Evolutionary conservation across 306 rosid genomes (phyloP), one percentile per base, ranked within the genome.

Genomic region (Fagus sylvatica): DNA sequence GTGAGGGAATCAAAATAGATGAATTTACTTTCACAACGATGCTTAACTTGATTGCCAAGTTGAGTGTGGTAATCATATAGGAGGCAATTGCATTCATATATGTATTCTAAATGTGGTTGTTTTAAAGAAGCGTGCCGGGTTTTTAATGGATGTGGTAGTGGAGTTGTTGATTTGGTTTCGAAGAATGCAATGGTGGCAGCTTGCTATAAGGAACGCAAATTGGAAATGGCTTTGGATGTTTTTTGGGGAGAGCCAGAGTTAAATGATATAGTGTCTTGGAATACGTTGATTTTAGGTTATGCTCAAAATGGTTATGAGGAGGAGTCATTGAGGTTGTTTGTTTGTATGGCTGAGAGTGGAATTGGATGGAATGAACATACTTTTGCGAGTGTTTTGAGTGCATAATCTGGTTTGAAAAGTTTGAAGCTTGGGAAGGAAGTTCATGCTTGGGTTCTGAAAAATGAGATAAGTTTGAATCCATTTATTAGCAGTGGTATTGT

Each of bases 101-200:
- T 90, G 96, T 89, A 93, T 80, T 89, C 93, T 37, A 93, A 90
- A 77, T 90, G 97, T 69, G 89, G 92, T 53, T 87, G 34, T 72
- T 90, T 93, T 79, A 37, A 15, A 53, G 92, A 90, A 33, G 91
- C 91, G 1, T 75, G 70, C 73, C 40, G 33, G 19, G 90, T 89
- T 54, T 78, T 83, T 73, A 48, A 74, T 59, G 87, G 83, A 57
- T 76, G 80, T 70, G 76, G 81, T 62, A 5, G 41, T 59, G 87
- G 75, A 80, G 75, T 40, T 48, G 79, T 85, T 71, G 92, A 89
- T 80, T 74, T 77, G 61, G 92, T 93, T 78, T 80, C 92, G 0
- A 90, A 85, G 87, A 93, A 90, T 86, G 97, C 91, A 71, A 86
- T 87, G 91, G 84, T 89, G 79, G 97, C 92, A 1, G 91, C 92